phyloP scores from a whole-genome alignment of 306 rosid species.

The Purshia tridentata region DNA sequence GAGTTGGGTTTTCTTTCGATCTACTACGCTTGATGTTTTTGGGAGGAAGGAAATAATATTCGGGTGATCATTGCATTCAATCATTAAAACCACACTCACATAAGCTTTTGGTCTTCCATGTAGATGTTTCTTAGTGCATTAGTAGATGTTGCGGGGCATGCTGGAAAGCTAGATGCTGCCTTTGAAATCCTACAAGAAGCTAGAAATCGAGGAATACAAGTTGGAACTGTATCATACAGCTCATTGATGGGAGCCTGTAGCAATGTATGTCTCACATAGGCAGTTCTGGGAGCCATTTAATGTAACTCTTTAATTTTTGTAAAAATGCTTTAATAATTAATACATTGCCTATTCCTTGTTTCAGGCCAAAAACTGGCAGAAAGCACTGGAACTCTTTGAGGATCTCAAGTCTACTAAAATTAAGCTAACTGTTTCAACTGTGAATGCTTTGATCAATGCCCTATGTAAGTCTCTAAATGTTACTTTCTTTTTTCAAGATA shows the following conservation, averaged over 20 bases:
- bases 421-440: slow-evolving; percentile 67
- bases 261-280: slow-evolving; percentile 63
- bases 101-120: slow-evolving; percentile 30
- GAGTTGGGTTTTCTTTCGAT: background rate
- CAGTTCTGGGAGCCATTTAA: background rate
- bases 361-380: slow-evolving; percentile 89
- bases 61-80: slow-evolving; percentile 22
- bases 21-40: background rate
- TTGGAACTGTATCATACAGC: slow-evolving; percentile 76
- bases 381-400: slow-evolving; percentile 74
- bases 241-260: slow-evolving; percentile 99
- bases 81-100: slow-evolving; percentile 16
- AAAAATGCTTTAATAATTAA: slow-evolving; percentile 22
- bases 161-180: slow-evolving; percentile 86
- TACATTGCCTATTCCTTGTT: slow-evolving; percentile 35
- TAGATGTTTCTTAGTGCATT: slow-evolving; percentile 96
- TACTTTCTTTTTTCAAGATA: slow-evolving; percentile 6
- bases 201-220: slow-evolving; percentile 48
- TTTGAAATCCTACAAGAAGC: slow-evolving; percentile 72
- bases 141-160: slow-evolving; percentile 95
- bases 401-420: slow-evolving; percentile 64
- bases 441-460: slow-evolving; percentile 92
- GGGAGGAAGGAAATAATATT: background rate
- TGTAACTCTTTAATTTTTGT: slow-evolving; percentile 14
- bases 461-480: slow-evolving; percentile 58